Percentiles rank a stretch among this genome's conserved stretches.
Evolutionary conservation across 495 filamentous ascomycete genomes (phyloP).

Genomic region (Chlorociboria aeruginascens): DNA sequence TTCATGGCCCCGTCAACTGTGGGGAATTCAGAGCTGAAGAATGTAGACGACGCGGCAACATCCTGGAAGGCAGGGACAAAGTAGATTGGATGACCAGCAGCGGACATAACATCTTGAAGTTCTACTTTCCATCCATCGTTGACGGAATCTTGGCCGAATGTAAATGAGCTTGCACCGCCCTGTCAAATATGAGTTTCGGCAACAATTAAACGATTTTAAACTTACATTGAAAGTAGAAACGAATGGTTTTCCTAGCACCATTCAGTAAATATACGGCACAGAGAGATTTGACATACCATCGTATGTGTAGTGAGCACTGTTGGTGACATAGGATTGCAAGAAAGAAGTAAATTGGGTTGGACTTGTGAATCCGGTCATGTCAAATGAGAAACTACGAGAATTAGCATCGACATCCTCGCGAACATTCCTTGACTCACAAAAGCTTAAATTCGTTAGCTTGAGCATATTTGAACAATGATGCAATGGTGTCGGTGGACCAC

Average conservation of each 20-base stretch:
- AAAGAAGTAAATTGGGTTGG: conserved; percentile 19
- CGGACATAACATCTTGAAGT: conserved; percentile 5
- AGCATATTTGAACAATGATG: conserved; percentile 25
- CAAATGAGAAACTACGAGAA: conserved; percentile 23
- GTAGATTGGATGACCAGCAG: conserved; percentile 4
- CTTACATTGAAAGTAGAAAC: conserved; percentile 9
- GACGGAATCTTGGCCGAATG: conserved; percentile 5
- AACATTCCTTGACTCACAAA: conserved; percentile 3
- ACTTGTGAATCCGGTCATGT: conserved; percentile 19
- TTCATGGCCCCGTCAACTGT: conserved; percentile 16
- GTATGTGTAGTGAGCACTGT: conserved; percentile 20
- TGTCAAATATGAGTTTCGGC: background rate
- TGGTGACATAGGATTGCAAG: conserved; percentile 18
- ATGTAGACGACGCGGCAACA: background rate
- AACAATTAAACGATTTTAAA: background rate
- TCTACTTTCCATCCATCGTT: conserved; percentile 10
- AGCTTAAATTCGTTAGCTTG: conserved; percentile 22
- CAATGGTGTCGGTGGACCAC: conserved; percentile 20
- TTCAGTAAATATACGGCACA: background rate
- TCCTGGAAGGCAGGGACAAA: conserved; percentile 10
- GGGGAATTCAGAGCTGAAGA: conserved; percentile 4
- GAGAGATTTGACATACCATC: background rate
- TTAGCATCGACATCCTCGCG: no score
- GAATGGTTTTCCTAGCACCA: background rate
- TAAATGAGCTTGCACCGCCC: conserved; percentile 7